Evolutionary conservation across 371 early-diverging fungal genomes (phyloP), one percentile per base, ranked within the genome.

Genomic region (Fennellomyces sp.): DNA sequence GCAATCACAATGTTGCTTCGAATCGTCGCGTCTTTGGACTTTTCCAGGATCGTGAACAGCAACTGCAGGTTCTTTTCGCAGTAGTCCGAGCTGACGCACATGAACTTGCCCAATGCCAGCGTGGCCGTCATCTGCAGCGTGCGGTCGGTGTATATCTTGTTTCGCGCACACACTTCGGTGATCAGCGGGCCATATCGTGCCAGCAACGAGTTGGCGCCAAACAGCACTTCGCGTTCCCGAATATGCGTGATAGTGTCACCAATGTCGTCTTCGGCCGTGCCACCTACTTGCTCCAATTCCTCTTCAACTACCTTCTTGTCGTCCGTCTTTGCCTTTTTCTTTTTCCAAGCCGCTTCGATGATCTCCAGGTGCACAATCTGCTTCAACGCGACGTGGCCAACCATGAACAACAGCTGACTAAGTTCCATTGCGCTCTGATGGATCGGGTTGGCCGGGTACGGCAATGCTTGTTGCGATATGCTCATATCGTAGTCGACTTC

Each of bases 301-400:
- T 92, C 93, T 13, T 88, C 90, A 64, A 28, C 38, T 0, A 56
- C 23, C 7, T 26, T 29, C n/a, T 56, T 23, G 3, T 29, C 49
- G 29, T 68, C 73, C 17, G 67, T 70, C 33, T 69, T 57, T 19
- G 63, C 69, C 29, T 62, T 73, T 69, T 88, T 89, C 26, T 92
- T 81, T 78, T 96, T 96, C 82, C 89, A 91, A 49, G 92, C 94
- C 11, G 85, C 81, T 69, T 97, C 97, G 23, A 96, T 85, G 4
- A 87, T 81, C 70, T 98, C 98, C 58, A 98, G 74, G 69, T 95
- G 91, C 11, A 95, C 97, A 62, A 96, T 92, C 60, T 97, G 92
- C 71, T 96, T 95, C 56, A 97, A 86, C 0, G 96, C 97, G 5
- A 95, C 88, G 71, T 97, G 98, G 0, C 98, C 98, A 19, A 94